Percentiles rank a stretch among this genome's conserved stretches.
phyloP scores from a whole-genome alignment of 805 yeast species.

The Metschnikowia corniflorae region DNA sequence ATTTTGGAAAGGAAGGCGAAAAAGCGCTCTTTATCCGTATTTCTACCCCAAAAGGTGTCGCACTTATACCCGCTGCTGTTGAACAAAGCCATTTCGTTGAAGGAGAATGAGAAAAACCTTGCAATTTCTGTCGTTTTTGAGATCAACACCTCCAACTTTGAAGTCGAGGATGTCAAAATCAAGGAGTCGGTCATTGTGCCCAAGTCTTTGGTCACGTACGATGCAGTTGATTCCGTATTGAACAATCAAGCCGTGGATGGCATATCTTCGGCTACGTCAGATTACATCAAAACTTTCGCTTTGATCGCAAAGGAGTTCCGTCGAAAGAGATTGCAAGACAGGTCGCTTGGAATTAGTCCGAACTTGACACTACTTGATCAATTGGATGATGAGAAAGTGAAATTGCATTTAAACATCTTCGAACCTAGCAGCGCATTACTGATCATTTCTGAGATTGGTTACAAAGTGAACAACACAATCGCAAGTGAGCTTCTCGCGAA shows the following conservation, averaged over 20 bases:
- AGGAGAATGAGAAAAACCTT: slow-evolving; percentile 55
- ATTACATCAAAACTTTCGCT: slow-evolving; percentile 60
- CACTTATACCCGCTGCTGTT: slow-evolving; percentile 67
- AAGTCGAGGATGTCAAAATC: slow-evolving; percentile 71
- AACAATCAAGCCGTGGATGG: slow-evolving; percentile 22
- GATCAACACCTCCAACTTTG: slow-evolving; percentile 67
- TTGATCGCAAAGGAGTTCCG: slow-evolving; percentile 67
- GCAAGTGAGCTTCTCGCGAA: slow-evolving; percentile 76
- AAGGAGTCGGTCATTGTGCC: slow-evolving; percentile 70
- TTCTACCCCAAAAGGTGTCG: slow-evolving; percentile 71
- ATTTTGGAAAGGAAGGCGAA: slow-evolving; percentile 83
- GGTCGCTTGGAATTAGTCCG: slow-evolving; percentile 45
- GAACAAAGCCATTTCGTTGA: slow-evolving; percentile 57
- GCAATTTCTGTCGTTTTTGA: slow-evolving; percentile 78
- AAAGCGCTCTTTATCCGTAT: slow-evolving; percentile 86
- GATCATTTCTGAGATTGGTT: slow-evolving; percentile 69
- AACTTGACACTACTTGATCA: slow-evolving; percentile 68
- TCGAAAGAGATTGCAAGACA: slow-evolving; percentile 58
- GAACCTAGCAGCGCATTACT: slow-evolving; percentile 54
- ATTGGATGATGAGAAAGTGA: slow-evolving; percentile 80
- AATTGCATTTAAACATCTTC: slow-evolving; percentile 69
- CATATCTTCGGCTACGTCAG: slow-evolving; percentile 55
- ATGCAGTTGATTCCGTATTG: slow-evolving; percentile 52
- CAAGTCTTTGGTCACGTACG: slow-evolving; percentile 52
- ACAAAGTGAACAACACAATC: slow-evolving; percentile 78